Base-by-base conservation (phyloP, 495 filamentous ascomycete species). In the Hypoxylon trugodes region DNA sequence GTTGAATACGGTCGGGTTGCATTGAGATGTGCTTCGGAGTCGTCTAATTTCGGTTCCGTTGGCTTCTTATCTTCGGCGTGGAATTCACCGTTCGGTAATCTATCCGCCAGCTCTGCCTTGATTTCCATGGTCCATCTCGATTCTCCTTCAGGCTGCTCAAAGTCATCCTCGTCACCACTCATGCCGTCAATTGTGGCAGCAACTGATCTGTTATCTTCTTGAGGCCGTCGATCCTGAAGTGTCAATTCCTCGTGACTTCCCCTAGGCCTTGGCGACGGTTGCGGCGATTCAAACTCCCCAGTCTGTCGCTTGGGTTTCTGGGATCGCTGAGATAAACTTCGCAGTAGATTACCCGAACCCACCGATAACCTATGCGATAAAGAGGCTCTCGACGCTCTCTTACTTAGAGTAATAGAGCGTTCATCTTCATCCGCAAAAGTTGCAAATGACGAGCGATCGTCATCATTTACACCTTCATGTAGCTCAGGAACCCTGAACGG, bases 401-500 rank as follows among this genome's bases (percentile, higher is more conserved):
- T 68, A 46, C 40, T 61, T 28, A 68, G 25, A 1, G 71, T 63
- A 26, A 60, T 51, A 3, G 43, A 50, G 4, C 48, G 59, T n/a
- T 75, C 71, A 45, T 75, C 76, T 33, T 81, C 80, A 57, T 87
- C 87, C 8, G 83, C 85, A 72, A 85, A 82, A 5, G 87, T 85
- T 38, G 84, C 88, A 16, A 86, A 74, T 6, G 88, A 90, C 16
- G 85, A 86, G 15, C 76, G 68, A 36, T 84, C 83, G 8, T 81
- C 81, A 15, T 80, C 78, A n/a, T 78, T 70, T 13, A 53, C 54
- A 13, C 43, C 73, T 33, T 64, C 66, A 1, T 74, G 73, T 2
- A 68, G 55, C 8, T 74, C 63, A 4, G 84, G 84, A 2, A 89
- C 71, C 33, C 73, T 84, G 70, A 90, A 86, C 10, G 89, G 89